Conservation (phyloP, 139 green algal species). For the Chlorella sorokiniana region DNA sequence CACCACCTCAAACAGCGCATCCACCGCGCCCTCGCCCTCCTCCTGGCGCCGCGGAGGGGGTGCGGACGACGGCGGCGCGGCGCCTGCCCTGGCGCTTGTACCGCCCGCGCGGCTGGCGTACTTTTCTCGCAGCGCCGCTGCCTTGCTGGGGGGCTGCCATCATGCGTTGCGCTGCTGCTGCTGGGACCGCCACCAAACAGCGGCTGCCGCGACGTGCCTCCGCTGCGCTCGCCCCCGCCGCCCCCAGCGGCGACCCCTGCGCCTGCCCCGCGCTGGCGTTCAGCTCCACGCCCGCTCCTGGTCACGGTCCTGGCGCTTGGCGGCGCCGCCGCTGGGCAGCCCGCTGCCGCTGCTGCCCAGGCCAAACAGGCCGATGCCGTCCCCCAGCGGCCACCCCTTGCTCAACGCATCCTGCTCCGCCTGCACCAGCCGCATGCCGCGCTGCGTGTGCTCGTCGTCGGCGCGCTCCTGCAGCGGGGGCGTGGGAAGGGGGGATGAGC, state of each 20-base stretch:
- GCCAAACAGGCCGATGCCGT: constrained; percentile 45
- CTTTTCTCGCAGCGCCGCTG: constrained; percentile 15
- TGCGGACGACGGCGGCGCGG: neutral
- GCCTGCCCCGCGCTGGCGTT: constrained; percentile 7
- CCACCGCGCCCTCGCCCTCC: constrained; percentile 2
- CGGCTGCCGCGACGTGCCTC: neutral
- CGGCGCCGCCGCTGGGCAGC: neutral
- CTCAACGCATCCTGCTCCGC: constrained; percentile 43
- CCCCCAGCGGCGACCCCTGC: neutral
- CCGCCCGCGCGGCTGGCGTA: neutral
- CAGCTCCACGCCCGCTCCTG: constrained; percentile 15
- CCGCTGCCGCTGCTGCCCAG: constrained; percentile 9
- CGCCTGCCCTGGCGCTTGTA: neutral
- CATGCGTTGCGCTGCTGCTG: neutral
- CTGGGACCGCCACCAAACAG: constrained; percentile 36
- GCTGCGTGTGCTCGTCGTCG: constrained; percentile 71
- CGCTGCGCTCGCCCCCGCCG: neutral
- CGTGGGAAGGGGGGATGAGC: neutral
- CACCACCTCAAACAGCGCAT: constrained; percentile 38
- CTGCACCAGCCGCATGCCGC: constrained; percentile 46
- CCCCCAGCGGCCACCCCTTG: constrained; percentile 46
- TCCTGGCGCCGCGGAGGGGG: neutral
- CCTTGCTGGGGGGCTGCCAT: neutral
- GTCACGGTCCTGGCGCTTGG: neutral
- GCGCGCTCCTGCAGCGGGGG: constrained; percentile 49